phyloP scores from a whole-genome alignment of 805 yeast species.

The Lipomyces sp. region DNA sequence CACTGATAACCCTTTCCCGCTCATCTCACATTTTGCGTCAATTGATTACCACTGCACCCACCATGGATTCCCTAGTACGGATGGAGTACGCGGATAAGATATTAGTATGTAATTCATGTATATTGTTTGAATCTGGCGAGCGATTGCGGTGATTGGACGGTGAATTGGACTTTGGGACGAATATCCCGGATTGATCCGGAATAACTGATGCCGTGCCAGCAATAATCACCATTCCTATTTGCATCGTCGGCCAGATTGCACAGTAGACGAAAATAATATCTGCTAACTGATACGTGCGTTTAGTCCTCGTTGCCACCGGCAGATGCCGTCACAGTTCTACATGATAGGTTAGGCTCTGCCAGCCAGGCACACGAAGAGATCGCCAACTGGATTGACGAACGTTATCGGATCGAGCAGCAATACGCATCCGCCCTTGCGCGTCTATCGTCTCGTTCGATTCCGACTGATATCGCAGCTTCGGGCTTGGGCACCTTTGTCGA shows the following conservation, averaged over 20 bases:
- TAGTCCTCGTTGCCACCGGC: slow-evolving; percentile 55
- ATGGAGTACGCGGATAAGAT: slow-evolving; percentile 37
- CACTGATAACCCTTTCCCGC: neutral
- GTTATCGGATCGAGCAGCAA: slow-evolving; percentile 54
- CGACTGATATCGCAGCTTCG: slow-evolving; percentile 36
- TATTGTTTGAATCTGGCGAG: neutral
- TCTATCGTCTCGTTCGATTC: slow-evolving; percentile 42
- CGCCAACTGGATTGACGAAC: slow-evolving; percentile 63
- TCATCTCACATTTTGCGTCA: neutral
- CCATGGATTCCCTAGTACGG: slow-evolving; percentile 35
- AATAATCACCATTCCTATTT: neutral
- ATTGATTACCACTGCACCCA: neutral
- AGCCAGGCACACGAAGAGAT: slow-evolving; percentile 62
- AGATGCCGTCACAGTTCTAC: slow-evolving; percentile 63
- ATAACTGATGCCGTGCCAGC: neutral
- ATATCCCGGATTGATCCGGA: neutral
- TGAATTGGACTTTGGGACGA: neutral
- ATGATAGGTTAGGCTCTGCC: slow-evolving; percentile 61
- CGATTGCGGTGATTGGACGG: neutral
- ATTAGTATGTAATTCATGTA: slow-evolving; percentile 26
- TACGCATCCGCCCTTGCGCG: slow-evolving; percentile 57
- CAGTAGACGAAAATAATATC: neutral
- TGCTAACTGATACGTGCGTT: slow-evolving; percentile 3
- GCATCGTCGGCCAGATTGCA: neutral
- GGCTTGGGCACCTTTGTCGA: slow-evolving; percentile 42